These are phyloP conservation scores for Coemansia umbellata DNA, from an alignment of 192 early-diverging fungal genomes.

Conservation along the genomic window DNA sequence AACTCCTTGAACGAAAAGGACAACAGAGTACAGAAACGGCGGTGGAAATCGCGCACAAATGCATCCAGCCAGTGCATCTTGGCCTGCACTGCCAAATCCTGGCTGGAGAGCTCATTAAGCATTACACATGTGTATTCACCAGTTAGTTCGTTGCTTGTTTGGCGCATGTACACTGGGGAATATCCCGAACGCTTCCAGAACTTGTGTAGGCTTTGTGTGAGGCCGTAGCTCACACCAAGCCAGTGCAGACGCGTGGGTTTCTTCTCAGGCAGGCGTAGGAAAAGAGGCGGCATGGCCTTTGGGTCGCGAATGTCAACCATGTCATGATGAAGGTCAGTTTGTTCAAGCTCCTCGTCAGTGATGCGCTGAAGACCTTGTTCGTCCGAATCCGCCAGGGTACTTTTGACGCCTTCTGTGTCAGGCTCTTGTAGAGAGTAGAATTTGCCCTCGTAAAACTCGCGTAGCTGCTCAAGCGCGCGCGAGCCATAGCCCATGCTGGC, in stretches of 20 bases:
- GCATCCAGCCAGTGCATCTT: slow-evolving; percentile 75
- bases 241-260: slow-evolving; percentile 78
- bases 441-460: slow-evolving; percentile 82
- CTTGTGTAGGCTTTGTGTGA: slow-evolving; percentile 85
- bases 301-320: slow-evolving; percentile 82
- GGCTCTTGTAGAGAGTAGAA: slow-evolving; percentile 57
- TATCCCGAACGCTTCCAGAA: slow-evolving; percentile 95
- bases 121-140: slow-evolving; percentile 98
- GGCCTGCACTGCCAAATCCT: slow-evolving; percentile 44
- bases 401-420: slow-evolving; percentile 50
- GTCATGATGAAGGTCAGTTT: slow-evolving; percentile 64
- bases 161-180: slow-evolving; percentile 91
- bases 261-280: slow-evolving; percentile 83
- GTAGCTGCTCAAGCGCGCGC: slow-evolving; percentile 82
- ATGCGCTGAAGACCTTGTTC: slow-evolving; percentile 53
- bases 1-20: slow-evolving; percentile 87
- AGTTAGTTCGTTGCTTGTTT: slow-evolving; percentile 94
- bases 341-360: slow-evolving; percentile 55
- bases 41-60: slow-evolving; percentile 90
- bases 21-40: slow-evolving; percentile 82
- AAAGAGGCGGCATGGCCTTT: slow-evolving; percentile 85
- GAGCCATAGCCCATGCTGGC: slow-evolving; percentile 95
- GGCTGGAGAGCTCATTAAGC: slow-evolving; percentile 71
- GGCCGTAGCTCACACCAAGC: slow-evolving; percentile 93
- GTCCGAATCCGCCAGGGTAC: slow-evolving; percentile 53